Evolutionary conservation across 2,329 filamentous ascomycete genomes (phyloP), one percentile per base, ranked within the genome.

Genomic region (Bisporella sp.): DNA sequence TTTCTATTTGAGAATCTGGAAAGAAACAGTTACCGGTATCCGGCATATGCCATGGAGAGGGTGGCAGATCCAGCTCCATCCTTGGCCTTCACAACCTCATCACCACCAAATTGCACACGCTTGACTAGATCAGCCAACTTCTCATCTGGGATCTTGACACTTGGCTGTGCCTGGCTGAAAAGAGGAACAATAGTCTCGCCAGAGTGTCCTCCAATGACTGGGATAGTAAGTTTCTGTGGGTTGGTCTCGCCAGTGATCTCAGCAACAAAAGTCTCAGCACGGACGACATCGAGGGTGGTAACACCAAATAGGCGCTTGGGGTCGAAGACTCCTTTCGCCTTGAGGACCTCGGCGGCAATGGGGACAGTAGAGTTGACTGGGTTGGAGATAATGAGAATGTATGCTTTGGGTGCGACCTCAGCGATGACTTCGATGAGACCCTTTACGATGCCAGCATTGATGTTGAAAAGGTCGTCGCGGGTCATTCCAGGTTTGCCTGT

Each of bases 61-160:
- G 92, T 97, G 69, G 92, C 92, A 62, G 90, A 96, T 65, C 92
- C 92, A 66, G 91, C 90, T 73, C 92, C 93, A 69, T 92, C 91
- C 87, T 97, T 97, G 74, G 92, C 93, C 84, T 96, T 82, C 76
- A 97, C 92, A 62, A 97, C 92, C 84, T 97, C 92, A 71, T 97
- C 92, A 79, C 92, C 92, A 73, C 93, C 92, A 71, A 97, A 97
- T 78, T 97, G 92, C 67, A 97, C 93, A 71, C 93, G 91, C 54
- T 64, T 62, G 74, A 97, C 77, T 66, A 97, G 79, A 59, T 82
- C 87, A 66, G 92, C 89, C 63, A 96, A 87, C 78, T 95, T 93
- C 69, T 96, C 90, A 54, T 79, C 78, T 89, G 56, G 80, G 79
- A 67, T 82, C 77, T 72, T 90, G 78, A 71, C 89, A 65, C 85